Evolutionary conservation across 768 basidiomycete genomes (phyloP), one percentile per base, ranked within the genome.

Genomic region (Amanita inopinata): DNA sequence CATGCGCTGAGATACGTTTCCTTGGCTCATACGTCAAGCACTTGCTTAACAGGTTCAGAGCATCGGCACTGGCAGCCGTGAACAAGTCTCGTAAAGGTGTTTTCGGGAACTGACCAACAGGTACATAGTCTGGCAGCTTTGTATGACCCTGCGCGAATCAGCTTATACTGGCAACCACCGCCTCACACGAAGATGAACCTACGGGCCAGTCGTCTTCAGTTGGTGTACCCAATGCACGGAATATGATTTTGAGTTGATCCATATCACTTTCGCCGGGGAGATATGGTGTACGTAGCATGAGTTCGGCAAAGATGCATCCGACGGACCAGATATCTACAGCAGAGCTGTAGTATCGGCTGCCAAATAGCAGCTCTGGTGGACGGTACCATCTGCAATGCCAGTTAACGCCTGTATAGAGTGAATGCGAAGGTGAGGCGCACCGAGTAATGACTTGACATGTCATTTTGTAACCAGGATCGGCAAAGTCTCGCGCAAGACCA

Each of bases 191-290:
- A n/a, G n/a, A n/a, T n/a, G n/a, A n/a, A n/a, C n/a, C n/a, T 62
- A 91, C 91, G 1, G 93, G 94, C 96, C 96, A 99, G 17, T 97
- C 94, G 39, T 90, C 83, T 57, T 98, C 96, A 0, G 90, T 86
- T 1, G 96, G 96, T 6, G 94, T 93, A 0, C 96, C 96, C 18
- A 99, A 71, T 0, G 94, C 96, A 34, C 85, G 80, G 58, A 96
- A 98, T 39, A 80, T 93, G 25, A 84, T 89, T 59, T 92, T 93
- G 23, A 99, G 64, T 56, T 99, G 96, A 60, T 96, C 94, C 76
- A 99, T 84, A 59, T 98, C 96, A 39, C 79, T 85, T 51, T 96
- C 93, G 12, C 93, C 96, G 1, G 96, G 83, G 19, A 98, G 73
- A 55, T 96, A 99, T 1, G 96, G 96, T 18, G 86, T 91, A 11